A percentile compares a stretch with the other conserved stretches of the same genome.
These are phyloP conservation scores for Melampsora americana DNA, from an alignment of 1,284 basidiomycete genomes.

Conservation along the genomic window DNA sequence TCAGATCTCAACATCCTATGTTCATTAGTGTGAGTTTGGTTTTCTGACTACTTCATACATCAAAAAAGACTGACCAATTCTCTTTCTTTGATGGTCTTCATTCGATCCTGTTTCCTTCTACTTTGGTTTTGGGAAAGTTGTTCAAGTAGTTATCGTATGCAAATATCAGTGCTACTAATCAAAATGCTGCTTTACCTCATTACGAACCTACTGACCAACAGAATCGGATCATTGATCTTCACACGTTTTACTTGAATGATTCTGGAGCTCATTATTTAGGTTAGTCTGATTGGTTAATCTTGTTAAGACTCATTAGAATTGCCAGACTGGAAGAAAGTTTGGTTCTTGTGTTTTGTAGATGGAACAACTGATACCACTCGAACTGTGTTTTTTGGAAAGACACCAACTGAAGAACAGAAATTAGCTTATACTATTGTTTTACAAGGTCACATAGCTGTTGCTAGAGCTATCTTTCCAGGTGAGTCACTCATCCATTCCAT, in stretches of 20 bases:
- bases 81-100: not conserved
- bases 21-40: not conserved
- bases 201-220: not conserved
- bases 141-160: conserved; percentile 8
- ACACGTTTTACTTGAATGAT: conserved; percentile 5
- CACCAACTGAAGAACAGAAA: not conserved
- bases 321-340: no score
- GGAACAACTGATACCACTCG: conserved; percentile 1
- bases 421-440: conserved; percentile 1
- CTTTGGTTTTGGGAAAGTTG: not conserved
- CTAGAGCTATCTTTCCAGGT: conserved; percentile 7
- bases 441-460: not conserved
- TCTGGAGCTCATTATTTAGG: conserved; percentile 4
- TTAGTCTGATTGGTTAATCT: no score
- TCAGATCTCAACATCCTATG: not conserved
- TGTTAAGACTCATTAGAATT: no score
- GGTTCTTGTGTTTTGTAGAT: no score
- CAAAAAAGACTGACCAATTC: not conserved
- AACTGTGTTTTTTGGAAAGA: not conserved
- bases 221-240: not conserved
- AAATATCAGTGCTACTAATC: conserved; percentile 4
- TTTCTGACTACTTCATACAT: not conserved
- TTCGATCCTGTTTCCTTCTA: not conserved
- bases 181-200: not conserved
- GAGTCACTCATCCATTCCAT: not conserved